These are phyloP conservation scores for Pelargonium fulgidum DNA, from an alignment of 441 rosid genomes.

Conservation along the genomic window DNA sequence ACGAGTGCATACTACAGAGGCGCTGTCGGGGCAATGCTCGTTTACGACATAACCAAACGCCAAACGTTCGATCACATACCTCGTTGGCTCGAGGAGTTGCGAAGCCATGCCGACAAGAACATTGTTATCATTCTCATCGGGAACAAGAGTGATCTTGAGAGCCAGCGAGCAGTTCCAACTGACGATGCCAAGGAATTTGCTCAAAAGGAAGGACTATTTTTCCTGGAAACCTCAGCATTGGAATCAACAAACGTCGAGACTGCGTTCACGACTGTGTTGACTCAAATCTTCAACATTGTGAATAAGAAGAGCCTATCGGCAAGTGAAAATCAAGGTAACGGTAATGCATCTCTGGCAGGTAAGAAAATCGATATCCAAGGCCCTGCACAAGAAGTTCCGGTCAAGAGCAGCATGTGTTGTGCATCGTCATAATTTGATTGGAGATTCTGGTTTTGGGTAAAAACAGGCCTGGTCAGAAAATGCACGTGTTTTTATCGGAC, in stretches of 20 bases:
- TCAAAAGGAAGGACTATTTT: slow-evolving; percentile 41
- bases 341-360: slow-evolving; percentile 45
- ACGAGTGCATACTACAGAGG: slow-evolving; percentile 65
- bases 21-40: slow-evolving; percentile 56
- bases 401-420: slow-evolving; percentile 37
- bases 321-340: slow-evolving; percentile 41
- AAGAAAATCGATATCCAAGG: slow-evolving; percentile 40
- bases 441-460: slow-evolving; percentile 16
- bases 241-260: slow-evolving; percentile 49
- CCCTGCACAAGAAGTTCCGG: slow-evolving; percentile 30
- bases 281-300: slow-evolving; percentile 44
- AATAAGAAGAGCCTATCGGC: slow-evolving; percentile 41
- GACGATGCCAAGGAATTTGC: slow-evolving; percentile 62
- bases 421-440: slow-evolving; percentile 16
- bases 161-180: slow-evolving; percentile 42
- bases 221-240: slow-evolving; percentile 58
- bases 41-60: slow-evolving; percentile 50
- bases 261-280: slow-evolving; percentile 43
- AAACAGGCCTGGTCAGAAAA: too few species aligned
- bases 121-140: slow-evolving; percentile 53
- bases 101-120: slow-evolving; percentile 51
- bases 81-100: slow-evolving; percentile 48
- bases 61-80: slow-evolving; percentile 49
- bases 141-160: slow-evolving; percentile 45
- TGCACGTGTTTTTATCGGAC: too few species aligned